A percentile compares a stretch with the other conserved stretches of the same genome.
phyloP scores from a whole-genome alignment of 2,329 filamentous ascomycete species.

The Penicillium psychrosexuale region DNA sequence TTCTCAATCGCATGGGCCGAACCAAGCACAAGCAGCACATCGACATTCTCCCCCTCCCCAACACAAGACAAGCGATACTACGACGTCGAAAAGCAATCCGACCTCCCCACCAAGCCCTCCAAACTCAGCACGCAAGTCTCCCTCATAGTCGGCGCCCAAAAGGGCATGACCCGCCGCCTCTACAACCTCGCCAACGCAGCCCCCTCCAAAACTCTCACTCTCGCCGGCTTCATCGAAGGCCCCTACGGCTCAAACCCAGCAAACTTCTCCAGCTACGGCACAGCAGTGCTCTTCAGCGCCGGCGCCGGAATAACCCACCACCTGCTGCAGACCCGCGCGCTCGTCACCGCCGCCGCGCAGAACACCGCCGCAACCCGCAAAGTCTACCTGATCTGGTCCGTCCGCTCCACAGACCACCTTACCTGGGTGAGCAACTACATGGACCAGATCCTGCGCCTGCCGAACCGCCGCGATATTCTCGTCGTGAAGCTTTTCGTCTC shows the following conservation, averaged over 20 bases:
- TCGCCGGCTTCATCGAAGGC: conserved; percentile 60
- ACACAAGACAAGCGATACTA: conserved; percentile 16
- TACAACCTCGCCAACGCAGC: conserved; percentile 54
- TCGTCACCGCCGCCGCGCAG: conserved; percentile 52
- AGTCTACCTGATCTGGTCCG: conserved; percentile 62
- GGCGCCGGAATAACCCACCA: conserved; percentile 67
- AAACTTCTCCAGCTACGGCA: conserved; percentile 59
- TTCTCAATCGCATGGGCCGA: conserved; percentile 50
- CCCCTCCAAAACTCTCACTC: conserved; percentile 50
- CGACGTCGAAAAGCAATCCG: conserved; percentile 34
- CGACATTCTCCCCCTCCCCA: conserved; percentile 13
- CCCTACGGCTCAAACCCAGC: conserved; percentile 61
- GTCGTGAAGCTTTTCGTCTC: conserved; percentile 62
- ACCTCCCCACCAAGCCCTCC: conserved; percentile 17
- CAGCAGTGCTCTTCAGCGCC: conserved; percentile 63
- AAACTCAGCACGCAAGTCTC: conserved; percentile 44
- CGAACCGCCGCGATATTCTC: conserved; percentile 57
- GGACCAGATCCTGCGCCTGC: conserved; percentile 61
- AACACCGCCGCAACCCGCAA: conserved; percentile 57
- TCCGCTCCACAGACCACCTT: conserved; percentile 59
- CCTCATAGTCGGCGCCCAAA: conserved; percentile 58
- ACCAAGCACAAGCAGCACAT: conserved; percentile 17
- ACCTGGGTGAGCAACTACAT: conserved; percentile 65
- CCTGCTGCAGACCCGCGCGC: conserved; percentile 58
- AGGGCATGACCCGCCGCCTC: conserved; percentile 61